phyloP scores from a whole-genome alignment of 2,329 filamentous ascomycete species.

The Dothistroma pini region DNA sequence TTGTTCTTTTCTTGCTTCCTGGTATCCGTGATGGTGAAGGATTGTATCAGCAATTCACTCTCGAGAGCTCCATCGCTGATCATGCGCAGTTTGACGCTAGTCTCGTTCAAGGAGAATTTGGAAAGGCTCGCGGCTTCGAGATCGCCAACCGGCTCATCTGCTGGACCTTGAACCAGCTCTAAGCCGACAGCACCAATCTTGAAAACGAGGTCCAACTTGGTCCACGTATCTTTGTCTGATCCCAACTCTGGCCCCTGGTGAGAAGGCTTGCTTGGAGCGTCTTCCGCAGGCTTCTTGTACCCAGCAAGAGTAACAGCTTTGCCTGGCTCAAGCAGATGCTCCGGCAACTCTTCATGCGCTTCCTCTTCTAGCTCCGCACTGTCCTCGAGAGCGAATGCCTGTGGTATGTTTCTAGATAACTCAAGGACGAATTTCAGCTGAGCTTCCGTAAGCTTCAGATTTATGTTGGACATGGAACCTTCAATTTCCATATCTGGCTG shows the following conservation, averaged over 20 bases:
- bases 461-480: conserved; percentile 89
- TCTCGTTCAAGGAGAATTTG: conserved; percentile 90
- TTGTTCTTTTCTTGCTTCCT: conserved; percentile 88
- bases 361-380: conserved; percentile 67
- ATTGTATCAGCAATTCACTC: conserved; percentile 87
- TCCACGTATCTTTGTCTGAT: conserved; percentile 71
- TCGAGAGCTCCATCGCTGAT: conserved; percentile 88
- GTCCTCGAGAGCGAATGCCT: conserved; percentile 73
- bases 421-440: conserved; percentile 88
- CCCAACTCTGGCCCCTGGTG: conserved; percentile 62
- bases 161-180: conserved; percentile 75
- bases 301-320: conserved; percentile 46
- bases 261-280: conserved; percentile 29
- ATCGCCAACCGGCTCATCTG: conserved; percentile 73
- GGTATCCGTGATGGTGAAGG: conserved; percentile 91
- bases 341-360: conserved; percentile 68
- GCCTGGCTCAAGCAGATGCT: conserved; percentile 50
- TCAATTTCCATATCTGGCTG: conserved; percentile 89
- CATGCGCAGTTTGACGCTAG: conserved; percentile 86
- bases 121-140: conserved; percentile 78
- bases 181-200: conserved; percentile 82
- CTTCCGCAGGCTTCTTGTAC: conserved; percentile 24
- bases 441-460: conserved; percentile 81
- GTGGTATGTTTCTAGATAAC: conserved; percentile 80
- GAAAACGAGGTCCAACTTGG: conserved; percentile 89